Conservation (phyloP, 768 basidiomycete genomes). For the Boletus sp. region DNA sequence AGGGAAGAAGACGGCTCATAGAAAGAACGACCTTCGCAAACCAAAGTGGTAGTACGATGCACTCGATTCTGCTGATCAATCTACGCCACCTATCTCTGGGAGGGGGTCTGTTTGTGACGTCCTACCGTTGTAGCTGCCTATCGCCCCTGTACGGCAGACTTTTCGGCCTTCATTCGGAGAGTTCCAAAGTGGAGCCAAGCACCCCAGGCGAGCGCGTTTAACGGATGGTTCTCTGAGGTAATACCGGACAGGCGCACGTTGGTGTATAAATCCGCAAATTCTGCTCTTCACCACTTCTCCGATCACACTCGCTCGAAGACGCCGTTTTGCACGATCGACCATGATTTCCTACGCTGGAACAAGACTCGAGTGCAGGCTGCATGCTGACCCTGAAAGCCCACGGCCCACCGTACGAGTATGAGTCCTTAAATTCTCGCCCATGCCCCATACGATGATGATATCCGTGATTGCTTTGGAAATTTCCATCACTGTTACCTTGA, state of each 20-base stretch:
- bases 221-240: slow-evolving; percentile 9
- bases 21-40: slow-evolving; percentile 59
- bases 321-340: slow-evolving; percentile 2
- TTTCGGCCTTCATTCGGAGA: not conserved
- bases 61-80: slow-evolving; percentile 6
- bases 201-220: not conserved
- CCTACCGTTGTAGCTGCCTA: not conserved
- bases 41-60: slow-evolving; percentile 58
- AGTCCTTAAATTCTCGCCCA: no score
- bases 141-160: not conserved
- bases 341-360: not conserved
- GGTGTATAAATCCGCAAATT: slow-evolving; percentile 4
- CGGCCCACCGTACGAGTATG: not conserved
- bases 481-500: not conserved
- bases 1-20: slow-evolving; percentile 67
- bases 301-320: slow-evolving; percentile 9
- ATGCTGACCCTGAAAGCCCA: no score
- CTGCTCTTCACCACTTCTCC: slow-evolving; percentile 8
- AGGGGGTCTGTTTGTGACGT: not conserved
- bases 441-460: no score
- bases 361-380: not conserved
- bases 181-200: not conserved
- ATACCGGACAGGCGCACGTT: not conserved
- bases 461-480: not conserved
- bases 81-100: slow-evolving; percentile 4